These are phyloP conservation scores for Onygena corvina DNA, from an alignment of 2,329 filamentous ascomycete species.

Conservation along the genomic window DNA sequence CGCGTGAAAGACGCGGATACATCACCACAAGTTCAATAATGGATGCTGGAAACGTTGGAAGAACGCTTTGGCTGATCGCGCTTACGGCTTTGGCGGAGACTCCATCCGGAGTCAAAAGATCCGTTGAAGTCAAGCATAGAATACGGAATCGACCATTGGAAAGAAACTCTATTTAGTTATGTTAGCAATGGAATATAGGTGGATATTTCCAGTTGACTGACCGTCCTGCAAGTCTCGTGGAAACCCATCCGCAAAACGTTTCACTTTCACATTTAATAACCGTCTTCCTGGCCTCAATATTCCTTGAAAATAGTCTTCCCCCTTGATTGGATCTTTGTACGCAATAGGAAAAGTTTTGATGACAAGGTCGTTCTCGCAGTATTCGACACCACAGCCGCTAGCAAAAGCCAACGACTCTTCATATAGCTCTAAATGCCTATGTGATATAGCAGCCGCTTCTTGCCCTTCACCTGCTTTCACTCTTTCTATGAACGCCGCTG, in stretches of 20 bases:
- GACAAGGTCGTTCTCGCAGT: conserved; percentile 23
- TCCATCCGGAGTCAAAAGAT: conserved; percentile 24
- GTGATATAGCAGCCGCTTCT: conserved; percentile 21
- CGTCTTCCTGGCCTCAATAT: conserved; percentile 27
- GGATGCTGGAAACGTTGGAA: not conserved
- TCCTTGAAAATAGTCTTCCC: conserved; percentile 27
- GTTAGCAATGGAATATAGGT: not conserved
- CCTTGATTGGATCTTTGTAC: conserved; percentile 19
- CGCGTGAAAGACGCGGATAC: conserved; percentile 9
- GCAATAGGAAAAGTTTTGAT: conserved; percentile 15
- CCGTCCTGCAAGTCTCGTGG: conserved; percentile 28
- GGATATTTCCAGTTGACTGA: not conserved
- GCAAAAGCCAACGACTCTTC: conserved; percentile 30
- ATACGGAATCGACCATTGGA: conserved; percentile 31
- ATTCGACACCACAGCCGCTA: conserved; percentile 31
- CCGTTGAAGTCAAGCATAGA: conserved; percentile 25
- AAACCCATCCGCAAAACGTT: conserved; percentile 29
- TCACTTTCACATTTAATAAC: conserved; percentile 24
- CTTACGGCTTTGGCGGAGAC: conserved; percentile 12
- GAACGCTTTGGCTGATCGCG: not conserved
- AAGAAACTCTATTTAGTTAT: conserved; percentile 22
- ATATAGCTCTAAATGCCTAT: conserved; percentile 28
- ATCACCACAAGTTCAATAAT: conserved; percentile 3
- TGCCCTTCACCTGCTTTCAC: conserved; percentile 22
- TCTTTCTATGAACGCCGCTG: conserved; percentile 32